These are phyloP conservation scores for Nidularia sp. DNA, from an alignment of 768 basidiomycete species.

Conservation along the genomic window DNA sequence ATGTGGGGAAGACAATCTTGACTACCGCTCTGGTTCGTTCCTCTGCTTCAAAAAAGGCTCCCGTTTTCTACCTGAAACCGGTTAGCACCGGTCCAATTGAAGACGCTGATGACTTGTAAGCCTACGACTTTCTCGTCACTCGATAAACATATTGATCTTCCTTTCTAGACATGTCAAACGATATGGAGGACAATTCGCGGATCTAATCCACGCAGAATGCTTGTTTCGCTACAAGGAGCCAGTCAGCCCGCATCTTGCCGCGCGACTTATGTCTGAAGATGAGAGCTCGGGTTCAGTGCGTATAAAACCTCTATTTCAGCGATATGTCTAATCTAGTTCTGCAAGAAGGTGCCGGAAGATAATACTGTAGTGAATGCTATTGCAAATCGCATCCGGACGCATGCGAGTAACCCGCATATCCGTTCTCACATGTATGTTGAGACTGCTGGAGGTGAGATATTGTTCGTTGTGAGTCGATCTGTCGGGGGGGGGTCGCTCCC, in stretches of 20 bases:
- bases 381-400: slow-evolving; percentile 53
- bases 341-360: slow-evolving; percentile 26
- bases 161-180: slow-evolving; percentile 60
- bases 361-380: slow-evolving; percentile 62
- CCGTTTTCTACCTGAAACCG: slow-evolving; percentile 79
- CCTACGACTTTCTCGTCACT: slow-evolving; percentile 1
- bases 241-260: slow-evolving; percentile 92
- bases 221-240: slow-evolving; percentile 84
- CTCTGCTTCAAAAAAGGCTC: slow-evolving; percentile 50
- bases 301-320: neutral
- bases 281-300: slow-evolving; percentile 23
- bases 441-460: slow-evolving; percentile 85
- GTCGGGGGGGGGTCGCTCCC: neutral
- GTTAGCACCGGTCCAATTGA: slow-evolving; percentile 81
- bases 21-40: slow-evolving; percentile 81
- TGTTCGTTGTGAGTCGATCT: neutral
- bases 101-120: slow-evolving; percentile 84
- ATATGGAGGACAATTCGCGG: slow-evolving; percentile 35
- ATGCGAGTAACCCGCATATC: slow-evolving; percentile 29
- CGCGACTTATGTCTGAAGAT: slow-evolving; percentile 35
- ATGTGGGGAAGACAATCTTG: slow-evolving; percentile 92
- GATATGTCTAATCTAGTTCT: no score
- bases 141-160: neutral
- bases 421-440: slow-evolving; percentile 76
- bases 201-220: slow-evolving; percentile 57